Base-by-base conservation (phyloP, 768 basidiomycete genomes). In the Russula olivacea region DNA sequence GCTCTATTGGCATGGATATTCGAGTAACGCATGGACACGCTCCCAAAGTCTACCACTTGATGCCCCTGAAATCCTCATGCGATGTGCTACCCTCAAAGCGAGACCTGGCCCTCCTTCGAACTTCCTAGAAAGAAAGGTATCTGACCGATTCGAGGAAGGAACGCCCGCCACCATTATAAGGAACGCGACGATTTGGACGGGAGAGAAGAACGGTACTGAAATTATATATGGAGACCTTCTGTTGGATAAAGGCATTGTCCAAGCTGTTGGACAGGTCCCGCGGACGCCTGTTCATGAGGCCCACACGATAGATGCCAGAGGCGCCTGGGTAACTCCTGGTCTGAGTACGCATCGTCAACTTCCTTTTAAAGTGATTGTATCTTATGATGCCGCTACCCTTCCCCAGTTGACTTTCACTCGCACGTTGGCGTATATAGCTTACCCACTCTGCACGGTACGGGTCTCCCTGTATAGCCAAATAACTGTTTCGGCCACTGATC, bases 381-480 rank as follows among this genome's bases (percentile, higher is more conserved):
- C 36, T 64, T 45, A 70, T 36, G 19, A 45, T 19, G 19, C 51
- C 21, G n/a, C n/a, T 21, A 9, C 3, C n/a, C 40, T 59, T 11
- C 12, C 12, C 34, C 59, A 74, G 74, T 75, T 19, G 79, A 74
- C 75, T 57, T 83, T 23, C 73, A 70, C 72, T 90, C 91, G 5
- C 92, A 94, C 71, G 73, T 93, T 47, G 94, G 91, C 3, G 76
- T 95, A 6, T 72, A 81, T 65, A 84, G 86, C 48, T 70, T 80
- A 15, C 94, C 94, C 0, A 61, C 30, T 8, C 72, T 84, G 70
- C 51, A 68, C 65, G 80, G 79, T 71, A 61, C 80, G 73, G 78
- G 58, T 62, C 60, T 67, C 38, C 51, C 53, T 30, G 55, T 10
- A 38, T 36, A 11, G 15, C 28, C 5, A 32, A 55, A 41, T 12